A percentile compares a stretch with the other conserved stretches of the same genome.
Conservation (phyloP, 1,139 yeast species). For the Starmera stellimalicola region DNA sequence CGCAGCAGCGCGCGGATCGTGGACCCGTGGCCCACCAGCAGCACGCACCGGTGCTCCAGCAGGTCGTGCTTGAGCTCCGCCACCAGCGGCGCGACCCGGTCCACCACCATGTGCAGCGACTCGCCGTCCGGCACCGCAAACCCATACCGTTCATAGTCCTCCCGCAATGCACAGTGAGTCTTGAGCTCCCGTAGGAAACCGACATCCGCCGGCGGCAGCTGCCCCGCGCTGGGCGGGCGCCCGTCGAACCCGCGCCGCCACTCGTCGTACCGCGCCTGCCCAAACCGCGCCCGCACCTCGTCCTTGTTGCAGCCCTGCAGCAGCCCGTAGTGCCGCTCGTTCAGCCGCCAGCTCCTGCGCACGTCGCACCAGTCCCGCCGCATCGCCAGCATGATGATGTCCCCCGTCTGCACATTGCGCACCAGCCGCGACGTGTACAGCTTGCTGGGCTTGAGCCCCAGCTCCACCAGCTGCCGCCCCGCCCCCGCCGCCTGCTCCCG, state of each 20-base stretch:
- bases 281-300: constrained; percentile 41
- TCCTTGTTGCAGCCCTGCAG: constrained; percentile 64
- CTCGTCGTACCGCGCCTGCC: constrained; percentile 51
- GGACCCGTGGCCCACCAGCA: constrained; percentile 71
- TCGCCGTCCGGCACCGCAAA: constrained; percentile 53
- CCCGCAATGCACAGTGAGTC: no score
- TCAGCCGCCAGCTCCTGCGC: constrained; percentile 72
- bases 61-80: constrained; percentile 31
- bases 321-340: constrained; percentile 73
- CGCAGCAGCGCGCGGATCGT: constrained; percentile 63
- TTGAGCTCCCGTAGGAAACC: no score
- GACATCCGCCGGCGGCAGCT: no score
- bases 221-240: no score
- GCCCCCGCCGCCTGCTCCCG: constrained; percentile 52
- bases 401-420: constrained; percentile 59
- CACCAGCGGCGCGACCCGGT: constrained; percentile 50
- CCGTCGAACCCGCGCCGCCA: constrained; percentile 64
- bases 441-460: constrained; percentile 37
- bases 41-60: constrained; percentile 33
- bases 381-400: constrained; percentile 51
- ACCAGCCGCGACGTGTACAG: constrained; percentile 58
- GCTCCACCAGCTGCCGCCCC: constrained; percentile 37
- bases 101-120: constrained; percentile 56
- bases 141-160: constrained; percentile 39
- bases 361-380: constrained; percentile 87